A percentile compares a stretch with the other conserved stretches of the same genome.
Conservation (phyloP, 2,329 filamentous ascomycete species). For the Geosmithia flava region DNA sequence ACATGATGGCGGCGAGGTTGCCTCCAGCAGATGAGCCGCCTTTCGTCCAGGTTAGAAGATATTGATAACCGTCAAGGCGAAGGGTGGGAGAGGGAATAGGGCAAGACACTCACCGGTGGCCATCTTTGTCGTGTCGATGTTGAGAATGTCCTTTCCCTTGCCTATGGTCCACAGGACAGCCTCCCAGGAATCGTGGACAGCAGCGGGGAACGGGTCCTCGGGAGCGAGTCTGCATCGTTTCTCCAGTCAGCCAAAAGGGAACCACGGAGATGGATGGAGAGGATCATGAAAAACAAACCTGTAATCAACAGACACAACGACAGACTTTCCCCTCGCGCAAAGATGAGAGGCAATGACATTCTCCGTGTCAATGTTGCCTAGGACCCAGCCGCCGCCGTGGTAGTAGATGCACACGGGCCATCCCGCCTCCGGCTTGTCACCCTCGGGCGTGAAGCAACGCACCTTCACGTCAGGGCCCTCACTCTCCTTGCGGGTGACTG, state of each 20-base stretch:
- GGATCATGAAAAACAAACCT: conserved; percentile 18
- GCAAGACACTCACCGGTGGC: conserved; percentile 4
- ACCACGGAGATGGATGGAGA: not conserved
- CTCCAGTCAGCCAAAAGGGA: not conserved
- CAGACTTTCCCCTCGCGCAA: conserved; percentile 32
- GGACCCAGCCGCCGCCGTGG: conserved; percentile 47
- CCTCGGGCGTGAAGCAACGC: conserved; percentile 36
- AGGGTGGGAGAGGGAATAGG: not conserved
- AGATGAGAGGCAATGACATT: conserved; percentile 44
- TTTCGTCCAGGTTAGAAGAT: not conserved
- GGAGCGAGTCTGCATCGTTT: conserved; percentile 33
- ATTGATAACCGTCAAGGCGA: not conserved
- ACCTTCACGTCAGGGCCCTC: conserved; percentile 33
- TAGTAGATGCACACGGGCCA: conserved; percentile 46
- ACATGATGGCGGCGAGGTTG: conserved; percentile 38
- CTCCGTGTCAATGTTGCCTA: conserved; percentile 45
- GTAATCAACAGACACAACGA: conserved; percentile 44
- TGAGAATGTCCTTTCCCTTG: conserved; percentile 12
- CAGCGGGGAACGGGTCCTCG: conserved; percentile 42
- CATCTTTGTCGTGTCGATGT: conserved; percentile 23
- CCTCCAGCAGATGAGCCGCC: conserved; percentile 30
- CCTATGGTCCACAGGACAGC: conserved; percentile 31
- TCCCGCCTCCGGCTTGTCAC: conserved; percentile 26
- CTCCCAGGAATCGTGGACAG: conserved; percentile 45
- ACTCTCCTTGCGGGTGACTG: conserved; percentile 27